phyloP scores from a whole-genome alignment of 345 rosid species.

The Pelargonium nanum region DNA sequence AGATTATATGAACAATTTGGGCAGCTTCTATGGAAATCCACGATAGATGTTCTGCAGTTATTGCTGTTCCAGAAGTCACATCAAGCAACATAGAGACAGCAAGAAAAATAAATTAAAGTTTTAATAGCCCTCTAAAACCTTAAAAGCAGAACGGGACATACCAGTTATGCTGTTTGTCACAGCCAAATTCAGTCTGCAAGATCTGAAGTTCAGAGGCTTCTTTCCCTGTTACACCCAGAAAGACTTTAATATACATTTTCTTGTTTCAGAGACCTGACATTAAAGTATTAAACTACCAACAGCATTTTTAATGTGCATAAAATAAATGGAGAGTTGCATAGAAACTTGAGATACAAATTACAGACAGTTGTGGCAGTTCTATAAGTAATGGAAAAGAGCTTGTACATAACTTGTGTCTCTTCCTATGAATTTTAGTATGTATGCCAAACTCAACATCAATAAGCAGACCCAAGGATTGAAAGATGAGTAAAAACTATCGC shows the following conservation, averaged over 20 bases:
- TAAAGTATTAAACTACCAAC: not conserved
- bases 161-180: slow-evolving; percentile 44
- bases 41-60: slow-evolving; percentile 40
- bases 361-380: not conserved
- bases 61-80: slow-evolving; percentile 34
- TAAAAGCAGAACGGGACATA: slow-evolving; percentile 25
- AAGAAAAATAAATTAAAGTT: slow-evolving; percentile 8
- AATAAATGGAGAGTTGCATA: not conserved
- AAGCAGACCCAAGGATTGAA: not conserved
- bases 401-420: too few species aligned
- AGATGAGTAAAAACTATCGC: slow-evolving; percentile 1
- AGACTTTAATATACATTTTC: slow-evolving; percentile 12
- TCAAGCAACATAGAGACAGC: slow-evolving; percentile 17
- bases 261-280: slow-evolving; percentile 2
- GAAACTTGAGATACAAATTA: not conserved
- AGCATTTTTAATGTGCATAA: slow-evolving; percentile 5
- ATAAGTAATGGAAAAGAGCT: too few species aligned
- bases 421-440: too few species aligned
- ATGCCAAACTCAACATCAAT: too few species aligned
- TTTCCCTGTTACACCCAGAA: slow-evolving; percentile 32
- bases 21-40: slow-evolving; percentile 62
- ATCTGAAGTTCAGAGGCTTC: slow-evolving; percentile 37
- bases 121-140: slow-evolving; percentile 1
- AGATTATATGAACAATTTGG: slow-evolving; percentile 51
- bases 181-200: slow-evolving; percentile 32